Percentiles rank a stretch among this genome's conserved stretches.
Evolutionary conservation across 2,329 filamentous ascomycete species (phyloP).

Genomic region (Fusarium gaditjirri): DNA sequence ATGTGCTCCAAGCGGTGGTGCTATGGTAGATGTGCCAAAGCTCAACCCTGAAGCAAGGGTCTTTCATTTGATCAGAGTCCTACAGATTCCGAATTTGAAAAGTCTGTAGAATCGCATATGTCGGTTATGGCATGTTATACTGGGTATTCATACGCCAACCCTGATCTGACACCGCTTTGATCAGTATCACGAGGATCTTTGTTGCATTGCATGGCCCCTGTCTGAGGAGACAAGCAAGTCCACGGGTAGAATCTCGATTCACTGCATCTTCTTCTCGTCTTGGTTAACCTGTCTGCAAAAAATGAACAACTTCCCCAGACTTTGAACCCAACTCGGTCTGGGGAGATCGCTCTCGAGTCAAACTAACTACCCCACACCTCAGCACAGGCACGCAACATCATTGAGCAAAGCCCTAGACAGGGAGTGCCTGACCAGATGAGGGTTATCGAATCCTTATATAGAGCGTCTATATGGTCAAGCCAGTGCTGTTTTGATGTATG

Average conservation of each 20-base stretch:
- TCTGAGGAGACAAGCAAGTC: background rate
- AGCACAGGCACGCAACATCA: conserved; percentile 24
- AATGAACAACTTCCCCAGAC: conserved; percentile 31
- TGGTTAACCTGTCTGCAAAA: conserved; percentile 1
- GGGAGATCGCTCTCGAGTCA: conserved; percentile 19
- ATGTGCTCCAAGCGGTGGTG: background rate
- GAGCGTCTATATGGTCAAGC: background rate
- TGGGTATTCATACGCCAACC: background rate
- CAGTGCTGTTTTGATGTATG: background rate
- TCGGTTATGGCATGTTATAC: background rate
- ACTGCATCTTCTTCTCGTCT: background rate
- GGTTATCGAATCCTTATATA: background rate
- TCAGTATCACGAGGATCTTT: conserved; percentile 6
- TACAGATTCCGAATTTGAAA: background rate
- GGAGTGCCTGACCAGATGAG: background rate
- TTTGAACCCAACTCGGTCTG: conserved; percentile 28
- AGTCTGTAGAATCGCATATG: background rate
- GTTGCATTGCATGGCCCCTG: background rate
- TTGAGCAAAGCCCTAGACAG: background rate
- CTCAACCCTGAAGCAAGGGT: conserved; percentile 6
- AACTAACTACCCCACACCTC: conserved; percentile 35
- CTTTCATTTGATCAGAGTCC: background rate
- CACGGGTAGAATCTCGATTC: conserved; percentile 14
- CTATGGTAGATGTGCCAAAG: conserved; percentile 16
- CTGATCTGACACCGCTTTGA: conserved; percentile 12